Evolutionary conservation across 225 moss, liverwort and hornwort genomes (phyloP).

Genomic region (Takakia lepidozioides): DNA sequence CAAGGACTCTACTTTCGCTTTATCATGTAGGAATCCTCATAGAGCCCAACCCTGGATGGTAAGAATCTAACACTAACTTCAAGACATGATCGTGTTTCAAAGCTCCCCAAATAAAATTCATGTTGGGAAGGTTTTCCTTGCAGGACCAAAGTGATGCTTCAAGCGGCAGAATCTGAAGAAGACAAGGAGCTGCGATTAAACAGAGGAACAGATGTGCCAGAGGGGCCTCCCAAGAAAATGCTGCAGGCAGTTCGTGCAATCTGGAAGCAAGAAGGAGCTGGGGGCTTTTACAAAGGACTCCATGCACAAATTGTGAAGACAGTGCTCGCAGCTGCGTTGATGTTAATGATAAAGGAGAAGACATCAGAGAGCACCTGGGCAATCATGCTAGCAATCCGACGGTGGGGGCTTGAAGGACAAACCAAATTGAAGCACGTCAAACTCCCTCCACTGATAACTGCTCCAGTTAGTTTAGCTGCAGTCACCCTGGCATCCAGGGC

Average conservation of each 20-base stretch:
- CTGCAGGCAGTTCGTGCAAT: conserved; percentile 63
- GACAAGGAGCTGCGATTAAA: conserved; percentile 28
- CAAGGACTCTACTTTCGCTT: too few species aligned
- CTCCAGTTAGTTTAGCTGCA: conserved; percentile 25
- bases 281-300: conserved; percentile 82
- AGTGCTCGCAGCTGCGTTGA: conserved; percentile 75
- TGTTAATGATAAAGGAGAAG: conserved; percentile 99
- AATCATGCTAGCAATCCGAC: conserved; percentile 55
- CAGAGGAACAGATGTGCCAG: conserved; percentile 1
- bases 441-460: conserved; percentile 35
- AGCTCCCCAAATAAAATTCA: too few species aligned
- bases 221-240: conserved; percentile 38
- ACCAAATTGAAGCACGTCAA: conserved; percentile 38
- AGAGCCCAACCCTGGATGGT: too few species aligned
- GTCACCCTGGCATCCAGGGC: conserved; percentile 48
- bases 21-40: too few species aligned
- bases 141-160: conserved; percentile 87
- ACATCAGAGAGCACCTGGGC: conserved; percentile 65
- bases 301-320: conserved; percentile 91
- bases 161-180: conserved; percentile 77
- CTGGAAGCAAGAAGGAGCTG: conserved; percentile 58
- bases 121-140: not conserved
- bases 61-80: too few species aligned
- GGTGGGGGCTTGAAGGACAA: conserved; percentile 38
- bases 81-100: too few species aligned